Conservation (phyloP, 2,329 filamentous ascomycete species). For the Pseudopyrenochaeta lycopersici region DNA sequence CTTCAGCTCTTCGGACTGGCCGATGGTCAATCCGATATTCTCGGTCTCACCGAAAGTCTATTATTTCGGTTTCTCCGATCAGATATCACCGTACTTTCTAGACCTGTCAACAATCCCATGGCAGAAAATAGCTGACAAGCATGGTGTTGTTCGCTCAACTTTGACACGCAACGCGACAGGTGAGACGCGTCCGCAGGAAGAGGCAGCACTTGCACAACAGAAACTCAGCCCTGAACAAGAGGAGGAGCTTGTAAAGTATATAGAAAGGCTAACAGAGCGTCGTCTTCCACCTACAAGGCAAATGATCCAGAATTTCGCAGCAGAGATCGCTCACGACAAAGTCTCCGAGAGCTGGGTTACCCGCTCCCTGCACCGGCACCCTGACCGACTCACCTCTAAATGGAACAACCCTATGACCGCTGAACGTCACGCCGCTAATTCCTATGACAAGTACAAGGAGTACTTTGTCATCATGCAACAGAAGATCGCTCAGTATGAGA, state of each 20-base stretch:
- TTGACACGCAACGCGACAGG: no score
- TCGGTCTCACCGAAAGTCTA: no score
- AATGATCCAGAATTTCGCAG: constrained; percentile 3
- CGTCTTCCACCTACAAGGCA: constrained; percentile 1
- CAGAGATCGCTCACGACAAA: background rate
- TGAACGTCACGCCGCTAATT: constrained; percentile 11
- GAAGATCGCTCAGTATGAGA: constrained; percentile 14
- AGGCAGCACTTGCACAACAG: background rate
- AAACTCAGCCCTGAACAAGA: background rate
- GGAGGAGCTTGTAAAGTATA: constrained; percentile 1
- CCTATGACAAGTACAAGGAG: constrained; percentile 2
- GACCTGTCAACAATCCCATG: no score
- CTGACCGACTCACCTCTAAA: constrained; percentile 9
- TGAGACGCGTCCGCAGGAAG: no score
- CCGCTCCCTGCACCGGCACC: constrained; percentile 9
- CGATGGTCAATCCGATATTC: no score
- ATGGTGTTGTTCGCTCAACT: no score
- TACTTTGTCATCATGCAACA: constrained; percentile 15
- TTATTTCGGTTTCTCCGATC: no score
- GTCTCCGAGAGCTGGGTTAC: constrained; percentile 19
- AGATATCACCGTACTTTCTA: no score
- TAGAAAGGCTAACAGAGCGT: background rate
- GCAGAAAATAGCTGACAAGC: no score
- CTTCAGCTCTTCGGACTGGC: no score
- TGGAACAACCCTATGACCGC: constrained; percentile 5